Evolutionary conservation across 352 stramenopile genomes (phyloP).

Genomic region (Globisporangium spiculum): DNA sequence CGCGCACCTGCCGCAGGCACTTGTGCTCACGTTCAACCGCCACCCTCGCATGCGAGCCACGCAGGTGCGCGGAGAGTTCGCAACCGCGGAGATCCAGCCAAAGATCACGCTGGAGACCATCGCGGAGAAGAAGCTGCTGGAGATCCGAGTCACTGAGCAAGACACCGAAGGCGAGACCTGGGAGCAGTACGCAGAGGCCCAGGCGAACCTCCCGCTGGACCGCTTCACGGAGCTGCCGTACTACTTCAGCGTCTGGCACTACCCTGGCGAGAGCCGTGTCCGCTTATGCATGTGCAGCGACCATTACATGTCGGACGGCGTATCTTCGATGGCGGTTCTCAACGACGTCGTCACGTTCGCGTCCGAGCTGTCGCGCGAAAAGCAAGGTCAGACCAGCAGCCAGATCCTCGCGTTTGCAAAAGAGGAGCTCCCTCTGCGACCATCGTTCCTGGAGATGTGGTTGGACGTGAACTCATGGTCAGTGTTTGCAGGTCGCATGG

Average conservation of each 20-base stretch:
- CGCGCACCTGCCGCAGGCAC: slow-evolving; percentile 21
- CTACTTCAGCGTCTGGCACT: slow-evolving; percentile 42
- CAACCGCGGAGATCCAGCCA: slow-evolving; percentile 29
- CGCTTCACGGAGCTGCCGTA: slow-evolving; percentile 47
- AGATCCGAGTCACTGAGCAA: slow-evolving; percentile 19
- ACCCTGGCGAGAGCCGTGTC: slow-evolving; percentile 22
- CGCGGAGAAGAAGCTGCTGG: slow-evolving; percentile 12
- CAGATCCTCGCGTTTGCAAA: too few species aligned
- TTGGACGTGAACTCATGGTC: not conserved
- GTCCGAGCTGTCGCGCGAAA: not conserved
- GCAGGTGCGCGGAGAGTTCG: slow-evolving; percentile 23
- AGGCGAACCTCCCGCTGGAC: slow-evolving; percentile 36
- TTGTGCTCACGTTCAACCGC: slow-evolving; percentile 33
- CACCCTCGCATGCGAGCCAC: slow-evolving; percentile 37
- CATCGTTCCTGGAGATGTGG: slow-evolving; percentile 31
- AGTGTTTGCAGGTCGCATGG: too few species aligned
- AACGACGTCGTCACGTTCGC: slow-evolving; percentile 35
- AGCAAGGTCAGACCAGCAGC: too few species aligned
- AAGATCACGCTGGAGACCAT: slow-evolving; percentile 16
- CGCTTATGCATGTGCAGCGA: slow-evolving; percentile 46
- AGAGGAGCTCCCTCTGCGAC: slow-evolving; percentile 17
- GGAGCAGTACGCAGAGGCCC: slow-evolving; percentile 29
- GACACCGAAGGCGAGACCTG: slow-evolving; percentile 11
- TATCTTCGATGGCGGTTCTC: slow-evolving; percentile 31
- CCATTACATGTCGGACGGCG: slow-evolving; percentile 43